Evolutionary conservation across 495 filamentous ascomycete genomes (phyloP).

Genomic region (Emericellopsis terricola): DNA sequence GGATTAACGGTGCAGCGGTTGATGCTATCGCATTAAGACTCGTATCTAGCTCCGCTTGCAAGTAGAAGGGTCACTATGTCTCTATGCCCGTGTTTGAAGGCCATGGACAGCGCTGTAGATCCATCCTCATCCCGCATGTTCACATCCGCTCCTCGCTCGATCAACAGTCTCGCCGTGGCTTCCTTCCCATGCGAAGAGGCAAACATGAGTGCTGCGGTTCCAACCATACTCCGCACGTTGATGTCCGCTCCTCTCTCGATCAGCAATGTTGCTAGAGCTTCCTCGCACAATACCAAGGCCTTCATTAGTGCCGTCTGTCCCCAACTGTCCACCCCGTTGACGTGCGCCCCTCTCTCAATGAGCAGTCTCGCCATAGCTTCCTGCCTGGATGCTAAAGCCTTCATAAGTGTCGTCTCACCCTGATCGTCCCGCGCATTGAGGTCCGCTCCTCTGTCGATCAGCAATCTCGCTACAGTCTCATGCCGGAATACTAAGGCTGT

Average conservation of each 20-base stretch:
- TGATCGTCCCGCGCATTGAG: background rate
- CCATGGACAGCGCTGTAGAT: background rate
- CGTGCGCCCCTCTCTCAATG: too few relatives aligned
- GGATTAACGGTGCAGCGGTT: too few relatives aligned
- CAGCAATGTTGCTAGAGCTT: background rate
- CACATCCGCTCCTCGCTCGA: background rate
- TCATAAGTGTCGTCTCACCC: background rate
- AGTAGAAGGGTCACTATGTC: too few relatives aligned
- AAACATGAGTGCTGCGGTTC: background rate
- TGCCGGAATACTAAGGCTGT: background rate
- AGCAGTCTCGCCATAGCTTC: too few relatives aligned
- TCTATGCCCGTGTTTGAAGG: too few relatives aligned
- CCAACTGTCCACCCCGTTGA: too few relatives aligned
- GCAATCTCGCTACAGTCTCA: background rate
- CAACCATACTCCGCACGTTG: background rate
- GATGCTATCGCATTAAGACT: too few relatives aligned
- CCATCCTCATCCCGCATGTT: background rate
- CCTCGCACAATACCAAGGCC: too few relatives aligned
- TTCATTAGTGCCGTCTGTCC: too few relatives aligned
- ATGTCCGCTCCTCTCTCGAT: background rate
- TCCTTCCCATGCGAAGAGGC: background rate
- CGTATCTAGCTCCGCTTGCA: too few relatives aligned
- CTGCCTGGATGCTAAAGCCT: background rate
- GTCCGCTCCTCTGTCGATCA: background rate
- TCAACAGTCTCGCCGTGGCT: background rate